Evolutionary conservation across 768 basidiomycete genomes (phyloP), one percentile per base, ranked within the genome.

Genomic region (Exsudoporus frostii): DNA sequence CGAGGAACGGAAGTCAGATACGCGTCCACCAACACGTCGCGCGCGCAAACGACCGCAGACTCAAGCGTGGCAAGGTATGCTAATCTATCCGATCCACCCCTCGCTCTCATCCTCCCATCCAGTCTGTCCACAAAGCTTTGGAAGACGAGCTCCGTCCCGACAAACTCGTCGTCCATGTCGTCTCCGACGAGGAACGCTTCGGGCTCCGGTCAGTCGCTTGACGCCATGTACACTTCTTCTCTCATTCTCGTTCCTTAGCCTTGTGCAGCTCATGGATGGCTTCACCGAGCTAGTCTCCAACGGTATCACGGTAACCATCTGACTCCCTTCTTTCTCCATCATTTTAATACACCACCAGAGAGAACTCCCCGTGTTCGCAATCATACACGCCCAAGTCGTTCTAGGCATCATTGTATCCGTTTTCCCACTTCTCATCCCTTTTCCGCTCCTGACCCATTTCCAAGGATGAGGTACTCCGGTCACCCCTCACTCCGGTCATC

Each of bases 341-440:
- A 6, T 37, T 34, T 36, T 34, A 38, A 36, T 30, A 3, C 24
- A 13, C 32, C 19, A 14, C 9, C 51, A 92, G 86, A 83, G 92
- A 8, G 93, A 96, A 70, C 76, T 94, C 48, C 90, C 90, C 4
- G 85, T 95, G 2, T 90, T 93, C 56, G 88, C 89, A 0, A 76
- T 90, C 50, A 67, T 92, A 5, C 77, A 87, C 24, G 80, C 71
- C 24, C 74, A 84, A 49, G 71, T 88, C 20, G 77, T 95, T 15
- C 65, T 82, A 24, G 93, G 93, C 1, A 74, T 92, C 30, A 88
- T 95, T 38, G 93, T 89, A 65, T 53, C 78, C 55, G 1, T 19
- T 41, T 32, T 32, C 37, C 15, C 38, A 7, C 20, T 1, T 29
- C 9, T 5, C 22, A 22, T 9, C 22, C 2, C 11, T 38, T 8